A percentile compares a stretch with the other conserved stretches of the same genome.
Conservation (phyloP, 2,329 filamentous ascomycete species). For the Arachnopeziza araneosa region DNA sequence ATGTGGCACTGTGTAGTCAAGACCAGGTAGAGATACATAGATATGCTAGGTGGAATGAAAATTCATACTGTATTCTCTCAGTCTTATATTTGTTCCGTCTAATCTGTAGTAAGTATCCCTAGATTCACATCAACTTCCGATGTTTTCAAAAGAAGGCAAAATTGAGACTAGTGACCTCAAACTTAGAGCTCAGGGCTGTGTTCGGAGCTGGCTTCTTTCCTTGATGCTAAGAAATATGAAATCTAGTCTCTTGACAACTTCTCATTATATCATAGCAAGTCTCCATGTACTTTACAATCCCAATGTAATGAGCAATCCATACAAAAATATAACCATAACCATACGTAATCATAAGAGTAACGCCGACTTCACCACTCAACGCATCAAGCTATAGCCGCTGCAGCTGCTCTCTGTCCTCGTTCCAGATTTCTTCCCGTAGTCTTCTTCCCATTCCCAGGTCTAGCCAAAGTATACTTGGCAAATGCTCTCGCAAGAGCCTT, state of each 20-base stretch:
- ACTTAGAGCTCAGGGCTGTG: too few species aligned
- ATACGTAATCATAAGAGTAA: background rate
- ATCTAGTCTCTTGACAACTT: background rate
- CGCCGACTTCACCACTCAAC: background rate
- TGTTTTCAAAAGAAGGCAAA: too few species aligned
- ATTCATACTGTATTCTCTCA: too few species aligned
- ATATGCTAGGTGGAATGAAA: too few species aligned
- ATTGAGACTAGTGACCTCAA: too few species aligned
- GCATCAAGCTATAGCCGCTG: conserved; percentile 20
- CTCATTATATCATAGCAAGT: conserved; percentile 22
- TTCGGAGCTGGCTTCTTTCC: too few species aligned
- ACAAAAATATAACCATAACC: background rate
- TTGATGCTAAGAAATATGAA: background rate
- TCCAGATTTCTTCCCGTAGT: conserved; percentile 20
- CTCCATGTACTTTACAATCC: conserved; percentile 10
- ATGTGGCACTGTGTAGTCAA: too few species aligned
- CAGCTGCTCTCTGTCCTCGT: conserved; percentile 19
- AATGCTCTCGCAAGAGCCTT: conserved; percentile 91
- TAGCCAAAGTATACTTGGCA: conserved; percentile 76
- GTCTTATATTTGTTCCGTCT: too few species aligned
- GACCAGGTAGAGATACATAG: too few species aligned
- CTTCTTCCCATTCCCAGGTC: conserved; percentile 28
- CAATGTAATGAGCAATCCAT: conserved; percentile 1
- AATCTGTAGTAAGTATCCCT: too few species aligned
- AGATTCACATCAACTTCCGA: too few species aligned